Evolutionary conservation across 2,329 filamentous ascomycete species (phyloP).

Genomic region (Aspergillus hortae): DNA sequence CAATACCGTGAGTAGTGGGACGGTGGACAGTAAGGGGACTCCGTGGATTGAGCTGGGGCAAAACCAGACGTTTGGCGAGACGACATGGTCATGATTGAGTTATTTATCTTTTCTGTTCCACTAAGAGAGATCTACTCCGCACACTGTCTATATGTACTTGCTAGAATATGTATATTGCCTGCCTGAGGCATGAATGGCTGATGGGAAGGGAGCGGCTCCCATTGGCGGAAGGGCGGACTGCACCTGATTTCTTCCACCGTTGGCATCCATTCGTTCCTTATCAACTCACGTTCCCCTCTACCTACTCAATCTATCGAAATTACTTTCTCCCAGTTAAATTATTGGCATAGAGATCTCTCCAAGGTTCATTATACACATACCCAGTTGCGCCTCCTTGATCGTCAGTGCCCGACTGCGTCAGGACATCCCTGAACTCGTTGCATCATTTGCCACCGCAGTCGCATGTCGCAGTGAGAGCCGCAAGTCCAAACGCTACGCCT

Average conservation of each 20-base stretch:
- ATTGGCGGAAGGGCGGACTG: conserved; percentile 1
- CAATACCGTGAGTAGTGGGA: conserved; percentile 26
- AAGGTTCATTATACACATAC: too few species aligned
- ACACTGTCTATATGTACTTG: too few species aligned
- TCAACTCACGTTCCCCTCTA: neutral
- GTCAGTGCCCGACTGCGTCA: too few species aligned
- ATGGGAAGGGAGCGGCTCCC: neutral
- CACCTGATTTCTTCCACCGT: conserved; percentile 2
- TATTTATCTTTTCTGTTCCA: too few species aligned
- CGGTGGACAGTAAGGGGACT: conserved; percentile 33
- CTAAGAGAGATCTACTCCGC: too few species aligned
- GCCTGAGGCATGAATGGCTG: conserved; percentile 2
- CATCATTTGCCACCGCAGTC: neutral
- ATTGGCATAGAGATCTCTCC: too few species aligned
- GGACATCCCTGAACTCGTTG: neutral
- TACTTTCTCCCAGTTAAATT: neutral
- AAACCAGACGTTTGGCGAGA: conserved; percentile 14
- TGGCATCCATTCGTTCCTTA: neutral
- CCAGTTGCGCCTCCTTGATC: too few species aligned
- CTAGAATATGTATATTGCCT: neutral
- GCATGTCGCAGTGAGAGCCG: neutral
- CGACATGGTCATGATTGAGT: conserved; percentile 7
- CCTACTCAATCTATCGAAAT: neutral
- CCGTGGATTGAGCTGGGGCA: conserved; percentile 14
- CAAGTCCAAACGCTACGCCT: neutral